Evolutionary conservation across 2,329 filamentous ascomycete species (phyloP), one percentile per base, ranked within the genome.

Genomic region (Penicillium occitanis): DNA sequence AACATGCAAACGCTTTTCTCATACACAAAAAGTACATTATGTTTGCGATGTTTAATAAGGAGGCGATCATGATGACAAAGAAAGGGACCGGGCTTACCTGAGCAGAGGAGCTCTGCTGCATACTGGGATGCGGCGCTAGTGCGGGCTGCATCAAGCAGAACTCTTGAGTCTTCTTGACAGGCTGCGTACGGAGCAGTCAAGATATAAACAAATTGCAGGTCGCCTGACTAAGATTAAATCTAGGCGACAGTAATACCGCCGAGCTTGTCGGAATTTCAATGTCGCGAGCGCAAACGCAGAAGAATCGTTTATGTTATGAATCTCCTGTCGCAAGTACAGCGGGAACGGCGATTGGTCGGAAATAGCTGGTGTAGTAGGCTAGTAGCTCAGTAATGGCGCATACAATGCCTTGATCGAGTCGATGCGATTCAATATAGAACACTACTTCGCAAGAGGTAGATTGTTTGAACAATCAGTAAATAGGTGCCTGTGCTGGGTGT

Each of bases 1-100:
- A 28, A 10, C 60, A 42, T 22, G 57, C 35, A 59, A 40, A 25
- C 25, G 33, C 17, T 33, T 19, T 19, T 7, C 30, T 22, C 30
- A 35, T 55, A 35, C 14, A 35, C 17, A 25, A 50, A 10, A 5
- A 50, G 46, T 28, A 22, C 19, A 19, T 50, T 22, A n/a, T 46
- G 22, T 28, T 7, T 14, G 3, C 22, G 7, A 48, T 50, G 46
- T 50, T 25, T 22, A n/a, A 14, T 7, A 14, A 40, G n/a, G 37
- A 30, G 46, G 33, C 57, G 53, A 59, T 50, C 48, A 8, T 67
- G 65, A 74, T 77, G 75, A 78, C 76, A 78, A 78, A 77, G 71
- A 70, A 69, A 74, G 69, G 70, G 53, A 14, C n/a, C 33, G 69
- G 74, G 81, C 84, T 83, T 85, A 86, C 84, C 82, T 86, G 84